A percentile compares a stretch with the other conserved stretches of the same genome.
These are phyloP conservation scores for Musa beccarii DNA, from an alignment of 176 grass and related monocot genomes.

Conservation along the genomic window DNA sequence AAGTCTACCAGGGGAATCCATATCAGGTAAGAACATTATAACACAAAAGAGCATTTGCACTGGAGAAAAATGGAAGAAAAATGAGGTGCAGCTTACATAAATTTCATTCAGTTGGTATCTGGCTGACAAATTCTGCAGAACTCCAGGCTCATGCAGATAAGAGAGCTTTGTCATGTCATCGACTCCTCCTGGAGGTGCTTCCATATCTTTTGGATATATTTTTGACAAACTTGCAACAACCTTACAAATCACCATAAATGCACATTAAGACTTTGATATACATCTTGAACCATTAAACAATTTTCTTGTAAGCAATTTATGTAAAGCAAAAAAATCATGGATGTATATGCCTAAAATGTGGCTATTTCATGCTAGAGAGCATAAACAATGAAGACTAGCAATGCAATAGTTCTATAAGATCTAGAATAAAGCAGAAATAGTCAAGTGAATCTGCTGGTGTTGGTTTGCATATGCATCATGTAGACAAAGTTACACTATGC, in stretches of 20 bases:
- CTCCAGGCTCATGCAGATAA: slow-evolving; percentile 18
- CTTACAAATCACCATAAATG: slow-evolving; percentile 2
- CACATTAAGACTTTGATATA: not conserved
- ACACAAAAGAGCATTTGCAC: not conserved
- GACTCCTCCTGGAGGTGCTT: slow-evolving; percentile 14
- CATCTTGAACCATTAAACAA: no score
- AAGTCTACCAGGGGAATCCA: slow-evolving; percentile 43
- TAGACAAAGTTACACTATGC: no score
- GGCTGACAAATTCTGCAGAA: slow-evolving; percentile 11
- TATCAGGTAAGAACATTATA: not conserved
- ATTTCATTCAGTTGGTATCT: slow-evolving; percentile 18
- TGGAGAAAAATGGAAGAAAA: not conserved
- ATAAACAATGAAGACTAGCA: not conserved
- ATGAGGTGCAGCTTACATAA: slow-evolving; percentile 7
- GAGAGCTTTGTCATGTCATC: slow-evolving; percentile 24
- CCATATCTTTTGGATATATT: slow-evolving; percentile 18
- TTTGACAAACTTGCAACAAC: slow-evolving; percentile 2
- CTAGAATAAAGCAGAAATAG: not conserved
- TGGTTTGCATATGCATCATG: no score
- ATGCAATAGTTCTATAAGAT: not conserved
- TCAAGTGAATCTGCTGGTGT: no score
- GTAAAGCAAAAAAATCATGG: not conserved
- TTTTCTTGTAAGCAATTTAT: not conserved
- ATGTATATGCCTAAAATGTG: no score
- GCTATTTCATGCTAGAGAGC: not conserved